Evolutionary conservation across 768 basidiomycete species (phyloP), one percentile per base, ranked within the genome.

Genomic region (Russula sp.): DNA sequence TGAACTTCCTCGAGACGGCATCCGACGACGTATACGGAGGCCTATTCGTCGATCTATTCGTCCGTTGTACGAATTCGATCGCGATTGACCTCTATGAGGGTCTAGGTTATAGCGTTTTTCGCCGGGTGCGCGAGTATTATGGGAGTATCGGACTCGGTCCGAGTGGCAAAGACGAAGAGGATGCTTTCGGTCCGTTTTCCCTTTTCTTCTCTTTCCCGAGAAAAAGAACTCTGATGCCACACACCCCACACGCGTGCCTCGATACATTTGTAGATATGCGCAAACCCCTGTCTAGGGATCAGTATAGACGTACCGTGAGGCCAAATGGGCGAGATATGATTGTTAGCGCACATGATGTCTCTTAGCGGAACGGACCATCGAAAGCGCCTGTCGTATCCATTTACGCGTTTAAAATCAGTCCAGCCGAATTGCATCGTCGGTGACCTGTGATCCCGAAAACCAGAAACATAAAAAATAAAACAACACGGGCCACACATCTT

Each of bases 1-100:
- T 96, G 85, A 73, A 79, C 66, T 79, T 90, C 54, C 87, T 99
- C 51, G 96, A 98, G 74, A 80, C 83, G 69, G 88, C 93, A 9
- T 92, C 92, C 1, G 88, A 94, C 73, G 81, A 86, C 64, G 81
- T 81, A 28, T 90, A 94, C 79, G 84, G 83, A 66, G 91, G 87
- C 3, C 90, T 85, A 81, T 98, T 96, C 71, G 94, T 98, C 54
- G 97, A 98, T 75, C 83, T 99, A 24, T 98, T 94, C 73, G 96
- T 98, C 62, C 85, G 97, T 57, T 94, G 91, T 71, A 87, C 87
- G 64, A 97, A 96, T 69, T 70, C 75, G 2, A 79, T 93, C 24
- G 97, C 96, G 22, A 91, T 96, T 64, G 80, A 78, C 22, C 89
- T 99, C 89, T 98, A 98, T 72, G 93, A 98, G 73, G 82, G 85